These are phyloP conservation scores for Sicyos baderoa DNA, from an alignment of 306 rosid genomes.

Conservation along the genomic window DNA sequence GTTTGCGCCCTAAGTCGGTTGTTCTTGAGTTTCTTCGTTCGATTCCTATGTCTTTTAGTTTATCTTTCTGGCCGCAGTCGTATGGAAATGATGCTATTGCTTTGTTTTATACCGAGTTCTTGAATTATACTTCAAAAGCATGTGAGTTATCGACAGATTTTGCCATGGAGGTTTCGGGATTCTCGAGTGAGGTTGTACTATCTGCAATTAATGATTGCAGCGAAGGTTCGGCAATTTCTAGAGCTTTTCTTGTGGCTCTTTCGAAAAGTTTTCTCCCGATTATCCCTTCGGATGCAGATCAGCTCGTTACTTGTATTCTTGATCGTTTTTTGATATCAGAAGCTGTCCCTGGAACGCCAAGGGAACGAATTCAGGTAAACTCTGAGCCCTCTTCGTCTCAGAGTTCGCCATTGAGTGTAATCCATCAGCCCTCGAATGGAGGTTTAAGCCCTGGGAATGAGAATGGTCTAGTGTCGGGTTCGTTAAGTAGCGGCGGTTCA, in stretches of 20 bases:
- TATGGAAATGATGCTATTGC: constrained; percentile 48
- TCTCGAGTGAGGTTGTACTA: constrained; percentile 49
- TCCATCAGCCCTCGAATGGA: constrained; percentile 31
- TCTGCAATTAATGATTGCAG: constrained; percentile 35
- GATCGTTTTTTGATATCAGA: constrained; percentile 47
- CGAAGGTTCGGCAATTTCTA: constrained; percentile 48
- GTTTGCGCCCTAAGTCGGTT: constrained; percentile 64
- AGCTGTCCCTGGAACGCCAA: constrained; percentile 34
- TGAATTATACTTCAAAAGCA: constrained; percentile 48
- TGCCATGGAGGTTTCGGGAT: constrained; percentile 44
- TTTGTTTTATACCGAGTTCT: constrained; percentile 53
- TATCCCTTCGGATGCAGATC: constrained; percentile 47
- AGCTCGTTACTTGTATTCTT: constrained; percentile 44
- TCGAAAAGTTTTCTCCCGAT: constrained; percentile 62
- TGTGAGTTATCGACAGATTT: constrained; percentile 59
- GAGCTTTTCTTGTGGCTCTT: constrained; percentile 57
- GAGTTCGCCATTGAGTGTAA: constrained; percentile 68
- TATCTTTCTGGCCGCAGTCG: constrained; percentile 76
- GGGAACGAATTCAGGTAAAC: constrained; percentile 31
- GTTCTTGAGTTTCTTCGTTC: constrained; percentile 64
- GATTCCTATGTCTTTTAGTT: constrained; percentile 54
- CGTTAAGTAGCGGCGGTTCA: constrained; percentile 51
- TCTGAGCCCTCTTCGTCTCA: constrained; percentile 56
- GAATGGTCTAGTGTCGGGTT: constrained; percentile 47
- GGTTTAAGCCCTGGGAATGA: constrained; percentile 56